These are phyloP conservation scores for Dactylonectria estremocensis DNA, from an alignment of 2,329 filamentous ascomycete genomes.

Conservation along the genomic window DNA sequence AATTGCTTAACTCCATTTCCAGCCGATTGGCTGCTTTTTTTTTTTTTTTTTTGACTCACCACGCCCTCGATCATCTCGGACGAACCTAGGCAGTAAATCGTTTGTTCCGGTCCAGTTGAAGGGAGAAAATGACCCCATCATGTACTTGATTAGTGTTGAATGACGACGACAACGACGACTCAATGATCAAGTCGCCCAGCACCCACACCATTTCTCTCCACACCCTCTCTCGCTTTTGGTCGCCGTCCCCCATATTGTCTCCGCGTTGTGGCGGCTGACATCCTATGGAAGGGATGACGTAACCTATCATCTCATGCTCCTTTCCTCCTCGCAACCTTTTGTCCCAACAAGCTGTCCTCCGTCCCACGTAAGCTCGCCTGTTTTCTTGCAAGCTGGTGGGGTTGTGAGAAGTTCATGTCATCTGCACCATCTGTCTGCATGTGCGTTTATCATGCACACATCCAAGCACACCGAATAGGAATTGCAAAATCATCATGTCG, in stretches of 20 bases:
- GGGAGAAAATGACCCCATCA: too few species aligned
- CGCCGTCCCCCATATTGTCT: neutral
- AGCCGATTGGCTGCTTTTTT: neutral
- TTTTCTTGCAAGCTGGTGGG: neutral
- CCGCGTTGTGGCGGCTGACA: neutral
- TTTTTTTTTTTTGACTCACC: neutral
- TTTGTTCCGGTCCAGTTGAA: too few species aligned
- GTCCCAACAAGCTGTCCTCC: neutral
- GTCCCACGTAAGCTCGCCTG: neutral
- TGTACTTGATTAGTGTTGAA: too few species aligned
- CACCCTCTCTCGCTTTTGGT: too few species aligned
- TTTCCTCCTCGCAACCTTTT: neutral
- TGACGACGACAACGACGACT: too few species aligned
- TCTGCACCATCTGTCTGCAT: neutral
- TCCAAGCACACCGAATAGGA: neutral
- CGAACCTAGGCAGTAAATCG: too few species aligned
- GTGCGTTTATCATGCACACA: neutral
- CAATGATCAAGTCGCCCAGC: neutral
- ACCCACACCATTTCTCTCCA: neutral
- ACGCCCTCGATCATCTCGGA: too few species aligned
- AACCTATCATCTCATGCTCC: neutral
- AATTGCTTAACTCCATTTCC: neutral
- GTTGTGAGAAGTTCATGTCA: neutral
- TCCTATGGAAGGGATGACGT: neutral
- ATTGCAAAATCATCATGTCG: neutral